Evolutionary conservation across 1,284 basidiomycete genomes (phyloP), one percentile per base, ranked within the genome.

Genomic region (Cutaneotrichosporon arboriforme): DNA sequence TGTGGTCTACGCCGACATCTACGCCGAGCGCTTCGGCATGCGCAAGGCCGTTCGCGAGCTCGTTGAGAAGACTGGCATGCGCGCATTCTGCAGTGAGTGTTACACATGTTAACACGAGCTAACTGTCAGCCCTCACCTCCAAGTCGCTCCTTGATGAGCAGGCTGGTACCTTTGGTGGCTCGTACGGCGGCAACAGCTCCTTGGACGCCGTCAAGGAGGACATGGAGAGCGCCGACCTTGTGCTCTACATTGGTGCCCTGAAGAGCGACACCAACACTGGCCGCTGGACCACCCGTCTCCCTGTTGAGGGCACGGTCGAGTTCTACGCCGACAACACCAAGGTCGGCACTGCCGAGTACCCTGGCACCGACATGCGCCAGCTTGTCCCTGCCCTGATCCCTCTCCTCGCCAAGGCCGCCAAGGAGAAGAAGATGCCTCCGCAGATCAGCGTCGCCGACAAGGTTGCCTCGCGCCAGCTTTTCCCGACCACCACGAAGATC

Each of bases 1-100:
- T 0, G 78, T 91, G 52, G 81, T 94, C 51, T 81, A 97, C 13
- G 84, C 92, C 35, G 93, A 97, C 67, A 89, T 90, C 1, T 96
- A 92, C 68, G 81, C 88, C 0, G 80, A 86, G 52, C 83, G 92
- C 13, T 91, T 91, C 65, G 83, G 85, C 52, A 85, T 85, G 43
- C 81, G 81, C 39, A 69, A 81, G 1, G 86, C 88, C 67, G 78
- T 87, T 4, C 77, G 81, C 45, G 83, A 89, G 47, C 79, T 97
- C 35, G 76, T 88, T 46, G 76, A 81, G 54, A 78, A 78, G 42
- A 88, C 87, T 7, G 82, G 82, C 12, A 86, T 87, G 73, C 83
- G 69, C 44, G 90, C 46, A 84, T 92, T 51, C 85, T 86, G 72
- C 60, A 75, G 65, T 67, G 49, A 57, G 68, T 43, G 13, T 4